These are phyloP conservation scores for Cryphonectria radicalis DNA, from an alignment of 2,329 filamentous ascomycete species.

Conservation along the genomic window DNA sequence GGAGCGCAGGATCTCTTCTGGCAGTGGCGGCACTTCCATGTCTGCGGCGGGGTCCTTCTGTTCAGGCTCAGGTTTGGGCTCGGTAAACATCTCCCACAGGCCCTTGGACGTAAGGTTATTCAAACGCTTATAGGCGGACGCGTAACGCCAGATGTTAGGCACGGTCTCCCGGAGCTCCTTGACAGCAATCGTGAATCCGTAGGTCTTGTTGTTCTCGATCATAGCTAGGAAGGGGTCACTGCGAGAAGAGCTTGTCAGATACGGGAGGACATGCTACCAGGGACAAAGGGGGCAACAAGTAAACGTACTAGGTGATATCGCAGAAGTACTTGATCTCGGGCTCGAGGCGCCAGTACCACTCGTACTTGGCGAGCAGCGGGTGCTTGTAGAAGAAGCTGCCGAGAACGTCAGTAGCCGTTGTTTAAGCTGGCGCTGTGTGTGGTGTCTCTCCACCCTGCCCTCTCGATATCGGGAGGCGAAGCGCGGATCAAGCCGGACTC, in stretches of 20 bases:
- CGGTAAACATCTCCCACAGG: constrained; percentile 98
- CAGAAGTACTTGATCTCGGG: constrained; percentile 99
- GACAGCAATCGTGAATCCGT: constrained; percentile 97
- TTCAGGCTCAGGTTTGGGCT: constrained; percentile 67
- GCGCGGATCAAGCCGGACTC: constrained; percentile 41
- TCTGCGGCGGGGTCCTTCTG: constrained; percentile 61
- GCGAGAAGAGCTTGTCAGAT: constrained; percentile 1
- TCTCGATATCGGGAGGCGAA: not conserved
- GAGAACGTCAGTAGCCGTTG: constrained; percentile 25
- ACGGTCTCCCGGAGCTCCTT: constrained; percentile 98
- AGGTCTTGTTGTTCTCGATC: constrained; percentile 94
- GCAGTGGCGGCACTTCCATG: constrained; percentile 69
- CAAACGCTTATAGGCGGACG: constrained; percentile 93
- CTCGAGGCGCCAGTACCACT: constrained; percentile 99
- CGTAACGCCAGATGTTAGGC: constrained; percentile 97
- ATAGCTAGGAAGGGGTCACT: constrained; percentile 96
- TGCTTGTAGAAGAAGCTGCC: constrained; percentile 93
- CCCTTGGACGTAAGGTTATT: constrained; percentile 91
- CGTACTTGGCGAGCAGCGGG: constrained; percentile 90
- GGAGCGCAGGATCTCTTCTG: constrained; percentile 79
- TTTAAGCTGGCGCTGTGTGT: not conserved
- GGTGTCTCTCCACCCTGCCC: too few species aligned
- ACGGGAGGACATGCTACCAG: not conserved
- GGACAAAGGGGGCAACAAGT: not conserved
- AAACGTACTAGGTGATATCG: constrained; percentile 91